phyloP scores from a whole-genome alignment of 2,329 filamentous ascomycete species.

The Colletotrichum scovillei region DNA sequence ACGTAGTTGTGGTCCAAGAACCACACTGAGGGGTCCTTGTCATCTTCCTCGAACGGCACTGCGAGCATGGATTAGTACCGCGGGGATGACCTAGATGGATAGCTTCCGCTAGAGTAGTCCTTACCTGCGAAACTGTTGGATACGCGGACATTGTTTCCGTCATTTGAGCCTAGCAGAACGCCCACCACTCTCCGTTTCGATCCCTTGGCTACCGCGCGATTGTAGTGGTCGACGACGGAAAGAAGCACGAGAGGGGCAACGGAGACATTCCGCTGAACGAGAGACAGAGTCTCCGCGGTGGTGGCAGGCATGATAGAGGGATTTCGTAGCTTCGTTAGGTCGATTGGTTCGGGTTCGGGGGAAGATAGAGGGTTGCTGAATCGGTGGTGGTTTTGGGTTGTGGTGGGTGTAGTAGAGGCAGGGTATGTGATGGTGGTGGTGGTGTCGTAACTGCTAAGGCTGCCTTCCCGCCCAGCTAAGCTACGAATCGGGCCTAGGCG shows the following conservation, averaged over 20 bases:
- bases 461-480: constrained; percentile 40
- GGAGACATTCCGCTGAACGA: constrained; percentile 94
- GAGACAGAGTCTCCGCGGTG: constrained; percentile 93
- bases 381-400: constrained; percentile 16
- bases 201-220: constrained; percentile 88
- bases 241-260: constrained; percentile 98
- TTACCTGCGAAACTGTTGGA: constrained; percentile 98
- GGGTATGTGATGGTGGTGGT: constrained; percentile 19
- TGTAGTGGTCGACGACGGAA: constrained; percentile 98
- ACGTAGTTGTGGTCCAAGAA: constrained; percentile 99
- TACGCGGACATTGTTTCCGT: constrained; percentile 94
- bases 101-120: constrained; percentile 33
- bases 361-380: constrained; percentile 21
- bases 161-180: constrained; percentile 93
- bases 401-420: constrained; percentile 12
- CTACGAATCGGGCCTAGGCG: constrained; percentile 36
- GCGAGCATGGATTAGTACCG: constrained; percentile 36
- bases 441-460: constrained; percentile 40
- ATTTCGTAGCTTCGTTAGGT: constrained; percentile 31
- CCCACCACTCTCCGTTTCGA: constrained; percentile 90
- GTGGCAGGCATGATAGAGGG: constrained; percentile 85
- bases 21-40: constrained; percentile 98
- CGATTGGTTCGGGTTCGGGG: constrained; percentile 30
- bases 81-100: constrained; percentile 24
- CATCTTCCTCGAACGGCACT: constrained; percentile 99